Evolutionary conservation across 495 filamentous ascomycete species (phyloP), one percentile per base, ranked within the genome.

Genomic region (Clavariopsis aquatica): DNA sequence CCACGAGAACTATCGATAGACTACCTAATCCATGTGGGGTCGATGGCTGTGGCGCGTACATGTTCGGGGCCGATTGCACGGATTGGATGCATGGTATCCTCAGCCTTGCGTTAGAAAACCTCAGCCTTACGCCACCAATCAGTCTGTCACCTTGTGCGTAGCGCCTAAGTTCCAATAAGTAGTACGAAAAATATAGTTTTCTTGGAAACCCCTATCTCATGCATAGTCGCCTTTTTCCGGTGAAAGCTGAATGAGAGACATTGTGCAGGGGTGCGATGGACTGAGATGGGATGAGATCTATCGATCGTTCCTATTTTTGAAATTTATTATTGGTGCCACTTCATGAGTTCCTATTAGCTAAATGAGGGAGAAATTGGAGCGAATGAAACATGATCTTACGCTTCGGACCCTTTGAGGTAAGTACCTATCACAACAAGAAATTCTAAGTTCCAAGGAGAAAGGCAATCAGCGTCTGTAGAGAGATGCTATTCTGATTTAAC

Each of bases 81-180:
- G 38, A 43, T 43, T 43, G 38, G 38, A 23, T 8, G 28, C 45
- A 27, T 52, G 23, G 19, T 15, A 47, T 51, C 52, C 57, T 60
- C 57, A 60, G 57, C 57, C 57, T 60, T 60, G 57, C 27, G 57
- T 46, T 34, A 12, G 23, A 9, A 24, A 47, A 34, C 47, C 57
- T 60, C 57, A 60, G 57, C 57, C 57, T 60, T 60, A 46, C 46
- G 57, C 57, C 46, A 41, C 46, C n/a, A 20, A 22, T 36, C 9
- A n/a, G 7, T 12, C 45, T 24, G 24, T 23, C 7, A 2, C 27
- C 2, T n/a, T n/a, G 28, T 58, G 55, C 49, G 55, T n/a, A 49
- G 15, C 15, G 55, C 52, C 52, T 47, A 46, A 1, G 23, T 28
- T n/a, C 55, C 9, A 49, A 27, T 3, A 27, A 22, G 27, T 23